Evolutionary conservation across 148 eudicot species (phyloP).

Genomic region (Oxyria digyna): DNA sequence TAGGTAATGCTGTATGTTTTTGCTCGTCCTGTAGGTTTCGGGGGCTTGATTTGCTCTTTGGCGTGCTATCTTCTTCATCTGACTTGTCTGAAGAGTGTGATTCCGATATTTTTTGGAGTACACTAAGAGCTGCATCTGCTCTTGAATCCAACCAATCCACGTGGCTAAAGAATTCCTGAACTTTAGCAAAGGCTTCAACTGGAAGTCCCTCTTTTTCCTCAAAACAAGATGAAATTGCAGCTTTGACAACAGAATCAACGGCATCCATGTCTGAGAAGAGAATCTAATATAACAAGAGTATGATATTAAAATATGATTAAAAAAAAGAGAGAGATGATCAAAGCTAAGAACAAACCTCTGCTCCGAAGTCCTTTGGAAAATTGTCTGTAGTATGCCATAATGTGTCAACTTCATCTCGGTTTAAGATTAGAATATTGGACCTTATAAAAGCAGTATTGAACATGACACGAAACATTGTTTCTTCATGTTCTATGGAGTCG

Average conservation of each 20-base stretch:
- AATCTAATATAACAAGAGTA: slow-evolving; percentile 43
- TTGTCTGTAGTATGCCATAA: slow-evolving; percentile 63
- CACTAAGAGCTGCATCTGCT: slow-evolving; percentile 42
- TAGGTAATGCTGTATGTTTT: slow-evolving; percentile 8
- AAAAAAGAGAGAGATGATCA: neutral
- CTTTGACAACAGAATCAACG: slow-evolving; percentile 30
- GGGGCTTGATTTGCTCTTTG: slow-evolving; percentile 13
- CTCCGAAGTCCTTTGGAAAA: slow-evolving; percentile 75
- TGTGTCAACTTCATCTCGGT: slow-evolving; percentile 68
- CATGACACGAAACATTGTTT: slow-evolving; percentile 80
- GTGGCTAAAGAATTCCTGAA: slow-evolving; percentile 70
- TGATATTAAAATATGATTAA: neutral
- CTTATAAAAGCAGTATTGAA: slow-evolving; percentile 84
- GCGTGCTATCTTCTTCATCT: slow-evolving; percentile 16
- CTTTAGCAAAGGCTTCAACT: slow-evolving; percentile 84
- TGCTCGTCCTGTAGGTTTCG: slow-evolving; percentile 19
- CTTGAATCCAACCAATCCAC: slow-evolving; percentile 82
- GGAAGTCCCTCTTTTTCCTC: slow-evolving; percentile 93
- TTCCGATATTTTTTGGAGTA: slow-evolving; percentile 39
- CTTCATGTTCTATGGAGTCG: slow-evolving; percentile 60
- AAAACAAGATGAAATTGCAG: slow-evolving; percentile 53
- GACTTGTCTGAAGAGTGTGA: slow-evolving; percentile 24
- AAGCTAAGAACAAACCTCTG: slow-evolving; percentile 39
- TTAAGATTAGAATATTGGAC: slow-evolving; percentile 80
- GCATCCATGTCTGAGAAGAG: slow-evolving; percentile 90